These are phyloP conservation scores for Salix suchowensis DNA, from an alignment of 345 rosid genomes.

Conservation along the genomic window DNA sequence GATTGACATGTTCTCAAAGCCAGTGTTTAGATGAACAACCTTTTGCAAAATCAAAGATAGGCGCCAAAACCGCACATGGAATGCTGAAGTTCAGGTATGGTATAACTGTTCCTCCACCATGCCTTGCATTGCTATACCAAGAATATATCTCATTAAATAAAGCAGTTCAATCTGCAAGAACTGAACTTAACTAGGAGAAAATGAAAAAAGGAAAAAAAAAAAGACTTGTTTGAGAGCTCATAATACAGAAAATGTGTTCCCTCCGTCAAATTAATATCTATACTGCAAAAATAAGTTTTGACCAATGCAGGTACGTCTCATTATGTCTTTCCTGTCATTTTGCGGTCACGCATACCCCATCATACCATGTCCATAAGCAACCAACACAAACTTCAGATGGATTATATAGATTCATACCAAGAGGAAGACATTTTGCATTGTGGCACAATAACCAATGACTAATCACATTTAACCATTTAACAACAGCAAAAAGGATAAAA, in stretches of 20 bases:
- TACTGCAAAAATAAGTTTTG: background rate
- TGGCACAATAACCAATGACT: background rate
- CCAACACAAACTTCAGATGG: background rate
- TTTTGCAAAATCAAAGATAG: constrained; percentile 70
- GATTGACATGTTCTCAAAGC: constrained; percentile 1
- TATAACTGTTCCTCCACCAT: constrained; percentile 77
- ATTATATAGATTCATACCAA: background rate
- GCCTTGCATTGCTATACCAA: constrained; percentile 77
- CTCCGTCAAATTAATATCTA: background rate
- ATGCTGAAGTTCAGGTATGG: constrained; percentile 95
- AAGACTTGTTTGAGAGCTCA: background rate
- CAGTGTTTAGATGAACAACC: constrained; percentile 37
- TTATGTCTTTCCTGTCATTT: background rate
- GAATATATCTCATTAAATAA: constrained; percentile 12
- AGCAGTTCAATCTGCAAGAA: constrained; percentile 4
- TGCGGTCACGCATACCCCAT: background rate
- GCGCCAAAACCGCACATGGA: constrained; percentile 71
- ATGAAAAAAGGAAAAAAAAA: background rate
- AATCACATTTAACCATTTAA: background rate
- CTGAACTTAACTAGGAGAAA: background rate
- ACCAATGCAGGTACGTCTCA: background rate
- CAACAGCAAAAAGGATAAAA: background rate
- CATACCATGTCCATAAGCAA: background rate
- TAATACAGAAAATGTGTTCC: background rate
- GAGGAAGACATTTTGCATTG: background rate